Evolutionary conservation across 345 rosid genomes (phyloP), one percentile per base, ranked within the genome.

Genomic region (Eucalyptus curtisii): DNA sequence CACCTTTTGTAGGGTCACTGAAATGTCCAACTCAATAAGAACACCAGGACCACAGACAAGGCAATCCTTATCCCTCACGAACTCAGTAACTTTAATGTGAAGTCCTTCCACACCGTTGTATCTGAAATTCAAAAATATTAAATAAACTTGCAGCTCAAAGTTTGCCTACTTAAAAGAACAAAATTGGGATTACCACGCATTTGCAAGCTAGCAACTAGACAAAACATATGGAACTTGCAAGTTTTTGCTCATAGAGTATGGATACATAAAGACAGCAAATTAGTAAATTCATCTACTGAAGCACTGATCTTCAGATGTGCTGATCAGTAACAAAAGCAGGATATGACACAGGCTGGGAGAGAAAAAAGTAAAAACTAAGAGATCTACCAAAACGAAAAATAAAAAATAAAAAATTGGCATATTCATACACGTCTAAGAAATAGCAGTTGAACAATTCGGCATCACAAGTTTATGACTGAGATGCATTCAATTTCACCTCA

Each of bases 11-110:
- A 96, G 92, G 87, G 98, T 94, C 89, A 95, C 91, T 55, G 98
- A 90, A 87, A 93, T 89, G 88, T 96, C 98, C 80, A 96, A 87
- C 94, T 98, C 98, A 59, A 98, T 91, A 61, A 95, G 97, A 90
- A 97, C 93, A 45, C 98, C 98, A 12, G 99, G 99, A 91, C 99
- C 98, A 90, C 99, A 98, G n/a, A 94, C 98, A 64, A 97, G 97
- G 93, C 99, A 98, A 57, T 97, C 99, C 91, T 92, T 93, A 91
- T 95, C 95, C 91, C 92, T 96, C 94, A 86, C 95, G 86, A 96
- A 95, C 90, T 96, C 96, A 2, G 98, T 97, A 88, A 95, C 99
- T 93, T 97, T 91, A 88, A 95, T 92, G 91, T 96, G 98, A 88
- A 98, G 96, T 89, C 98, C 99, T 92, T 92, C 98, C 89, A 93